Evolutionary conservation across 2,329 filamentous ascomycete genomes (phyloP), one percentile per base, ranked within the genome.

Genomic region (Cladobotryum mycophilum): DNA sequence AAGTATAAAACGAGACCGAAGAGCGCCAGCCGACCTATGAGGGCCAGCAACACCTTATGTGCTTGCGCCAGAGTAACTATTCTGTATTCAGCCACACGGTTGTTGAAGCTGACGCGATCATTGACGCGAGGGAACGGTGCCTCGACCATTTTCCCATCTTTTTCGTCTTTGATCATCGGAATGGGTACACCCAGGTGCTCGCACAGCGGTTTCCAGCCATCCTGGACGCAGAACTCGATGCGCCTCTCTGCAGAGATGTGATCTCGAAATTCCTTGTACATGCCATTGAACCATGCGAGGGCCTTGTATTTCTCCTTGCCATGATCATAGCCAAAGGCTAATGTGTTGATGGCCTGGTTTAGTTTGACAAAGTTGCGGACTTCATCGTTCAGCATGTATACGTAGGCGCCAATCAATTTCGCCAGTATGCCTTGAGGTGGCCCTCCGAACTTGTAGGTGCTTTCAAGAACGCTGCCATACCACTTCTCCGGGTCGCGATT

Each of bases 401-500:
- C 5, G 20, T 20, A 20, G 20, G 20, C 20, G 47, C 61, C 62
- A 55, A 67, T 67, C 17, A 66, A 20, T 45, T 43, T 45, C 22
- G 33, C n/a, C 11, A 52, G 15, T 30, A 15, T 44, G 41, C 35
- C 40, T 34, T 20, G 5, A 25, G 22, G 14, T 4, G 45, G 49
- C 13, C 37, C 18, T 14, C 52, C n/a, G 14, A 52, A 45, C 30
- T 46, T 53, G 45, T 64, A 33, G 52, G 65, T 62, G 36, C 49
- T 60, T 36, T 51, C 52, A 18, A 64, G 30, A 3, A 58, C 63
- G 38, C 67, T 62, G 12, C 58, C 49, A 57, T 70, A 70, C 69
- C 69, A 71, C 33, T 55, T 53, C 34, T 70, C 67, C n/a, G 65
- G 60, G 45, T 71, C 69, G 45, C 69, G 67, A 57, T 66, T 70